Conservation (phyloP, 306 rosid species). For the Hippophae gyantsensis region DNA sequence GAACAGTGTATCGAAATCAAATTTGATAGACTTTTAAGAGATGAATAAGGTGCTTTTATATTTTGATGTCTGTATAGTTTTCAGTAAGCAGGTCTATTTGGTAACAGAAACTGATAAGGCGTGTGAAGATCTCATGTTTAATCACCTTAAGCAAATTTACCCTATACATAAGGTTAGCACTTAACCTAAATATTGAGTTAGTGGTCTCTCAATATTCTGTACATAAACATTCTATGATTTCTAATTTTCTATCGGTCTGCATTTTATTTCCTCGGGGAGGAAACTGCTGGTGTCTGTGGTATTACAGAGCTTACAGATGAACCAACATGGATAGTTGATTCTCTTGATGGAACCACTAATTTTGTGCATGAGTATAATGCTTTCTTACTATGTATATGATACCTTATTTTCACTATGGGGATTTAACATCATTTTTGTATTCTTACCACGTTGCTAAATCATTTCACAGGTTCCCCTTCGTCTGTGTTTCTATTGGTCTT, state of each 20-base stretch:
- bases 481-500: conserved; percentile 94
- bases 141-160: conserved; percentile 62
- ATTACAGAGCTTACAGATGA: conserved; percentile 80
- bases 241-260: not conserved
- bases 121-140: conserved; percentile 81
- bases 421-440: conserved; percentile 1
- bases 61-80: not conserved
- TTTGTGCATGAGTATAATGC: conserved; percentile 80
- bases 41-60: too few species aligned
- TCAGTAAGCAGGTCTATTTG: conserved; percentile 65
- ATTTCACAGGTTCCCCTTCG: conserved; percentile 72
- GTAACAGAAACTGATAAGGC: conserved; percentile 98
- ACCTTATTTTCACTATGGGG: conserved; percentile 7
- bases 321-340: conserved; percentile 97
- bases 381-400: conserved; percentile 8
- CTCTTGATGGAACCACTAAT: conserved; percentile 95
- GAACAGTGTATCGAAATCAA: too few species aligned
- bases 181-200: not conserved
- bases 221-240: too few species aligned
- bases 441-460: not conserved
- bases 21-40: too few species aligned
- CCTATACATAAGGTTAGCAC: conserved; percentile 74
- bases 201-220: too few species aligned
- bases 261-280: conserved; percentile 85
- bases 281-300: conserved; percentile 87